Conservation (phyloP, 768 basidiomycete genomes). For the Harrya chromipes region DNA sequence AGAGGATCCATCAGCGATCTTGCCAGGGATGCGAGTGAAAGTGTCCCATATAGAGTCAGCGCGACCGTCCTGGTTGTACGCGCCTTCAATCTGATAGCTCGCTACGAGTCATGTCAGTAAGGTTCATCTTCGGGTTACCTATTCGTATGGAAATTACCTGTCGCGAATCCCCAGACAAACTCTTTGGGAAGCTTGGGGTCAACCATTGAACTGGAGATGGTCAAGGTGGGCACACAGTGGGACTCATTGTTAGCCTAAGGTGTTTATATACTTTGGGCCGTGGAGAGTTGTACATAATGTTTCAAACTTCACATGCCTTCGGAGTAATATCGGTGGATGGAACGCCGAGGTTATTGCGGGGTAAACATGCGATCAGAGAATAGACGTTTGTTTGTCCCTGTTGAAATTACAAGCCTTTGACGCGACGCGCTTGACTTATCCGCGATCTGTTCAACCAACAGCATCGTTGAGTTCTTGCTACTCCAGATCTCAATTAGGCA, state of each 20-base stretch:
- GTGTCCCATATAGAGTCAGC: conserved; percentile 79
- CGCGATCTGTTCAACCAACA: not conserved
- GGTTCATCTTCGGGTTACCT: not conserved
- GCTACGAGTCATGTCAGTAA: conserved; percentile 35
- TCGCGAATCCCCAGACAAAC: conserved; percentile 6
- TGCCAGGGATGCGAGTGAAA: conserved; percentile 65
- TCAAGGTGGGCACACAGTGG: not conserved
- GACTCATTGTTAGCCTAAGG: too few relatives aligned
- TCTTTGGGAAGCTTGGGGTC: conserved; percentile 2
- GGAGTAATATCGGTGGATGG: too few relatives aligned
- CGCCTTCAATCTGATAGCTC: conserved; percentile 77
- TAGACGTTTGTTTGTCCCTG: conserved; percentile 12
- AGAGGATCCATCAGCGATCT: conserved; percentile 65
- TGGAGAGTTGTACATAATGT: too few relatives aligned
- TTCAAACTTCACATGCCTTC: too few relatives aligned
- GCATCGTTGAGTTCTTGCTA: too few relatives aligned
- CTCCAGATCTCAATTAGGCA: too few relatives aligned
- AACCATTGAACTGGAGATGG: not conserved
- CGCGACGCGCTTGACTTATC: too few relatives aligned
- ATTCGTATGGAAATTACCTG: not conserved
- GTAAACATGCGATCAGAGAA: too few relatives aligned
- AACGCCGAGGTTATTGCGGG: too few relatives aligned
- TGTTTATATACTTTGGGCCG: not conserved
- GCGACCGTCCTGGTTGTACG: conserved; percentile 56
- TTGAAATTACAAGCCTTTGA: conserved; percentile 17